phyloP scores from a whole-genome alignment of 2,329 filamentous ascomycete species.

The Blastomyces parvus region DNA sequence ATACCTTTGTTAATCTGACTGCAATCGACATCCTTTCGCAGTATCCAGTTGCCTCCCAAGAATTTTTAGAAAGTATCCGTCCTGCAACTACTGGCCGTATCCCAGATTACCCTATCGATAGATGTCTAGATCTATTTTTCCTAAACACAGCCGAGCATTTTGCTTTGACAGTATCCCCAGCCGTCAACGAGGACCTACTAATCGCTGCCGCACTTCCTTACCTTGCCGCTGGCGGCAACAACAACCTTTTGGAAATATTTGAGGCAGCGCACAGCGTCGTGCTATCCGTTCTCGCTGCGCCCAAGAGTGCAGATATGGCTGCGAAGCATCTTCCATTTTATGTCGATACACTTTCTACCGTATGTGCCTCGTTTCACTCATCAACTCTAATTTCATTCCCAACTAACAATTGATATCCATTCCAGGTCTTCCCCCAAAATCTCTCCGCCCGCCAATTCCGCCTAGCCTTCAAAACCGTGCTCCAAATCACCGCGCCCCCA shows the following conservation, averaged over 20 bases:
- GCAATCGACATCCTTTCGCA: slow-evolving; percentile 71
- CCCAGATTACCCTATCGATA: slow-evolving; percentile 55
- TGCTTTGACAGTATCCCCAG: slow-evolving; percentile 56
- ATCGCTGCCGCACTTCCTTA: slow-evolving; percentile 66
- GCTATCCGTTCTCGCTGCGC: slow-evolving; percentile 69
- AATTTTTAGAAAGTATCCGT: slow-evolving; percentile 57
- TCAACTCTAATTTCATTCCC: background rate
- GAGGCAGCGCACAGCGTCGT: slow-evolving; percentile 79
- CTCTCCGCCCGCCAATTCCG: slow-evolving; percentile 80
- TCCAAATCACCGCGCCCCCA: slow-evolving; percentile 72
- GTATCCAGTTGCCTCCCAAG: slow-evolving; percentile 56
- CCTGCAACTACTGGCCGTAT: slow-evolving; percentile 48
- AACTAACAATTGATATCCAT: background rate
- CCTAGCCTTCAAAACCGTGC: slow-evolving; percentile 74
- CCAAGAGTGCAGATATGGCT: slow-evolving; percentile 63
- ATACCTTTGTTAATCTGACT: slow-evolving; percentile 72
- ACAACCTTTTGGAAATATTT: slow-evolving; percentile 59
- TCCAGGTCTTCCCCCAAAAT: slow-evolving; percentile 60
- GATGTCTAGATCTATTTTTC: slow-evolving; percentile 76
- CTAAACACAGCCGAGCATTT: slow-evolving; percentile 80
- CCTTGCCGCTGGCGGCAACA: slow-evolving; percentile 51
- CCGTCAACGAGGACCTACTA: slow-evolving; percentile 61
- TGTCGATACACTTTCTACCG: slow-evolving; percentile 64
- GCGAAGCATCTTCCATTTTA: slow-evolving; percentile 70
- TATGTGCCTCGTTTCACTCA: slow-evolving; percentile 19